Evolutionary conservation across 345 rosid species (phyloP), one percentile per base, ranked within the genome.

Genomic region (Salix dunnii): DNA sequence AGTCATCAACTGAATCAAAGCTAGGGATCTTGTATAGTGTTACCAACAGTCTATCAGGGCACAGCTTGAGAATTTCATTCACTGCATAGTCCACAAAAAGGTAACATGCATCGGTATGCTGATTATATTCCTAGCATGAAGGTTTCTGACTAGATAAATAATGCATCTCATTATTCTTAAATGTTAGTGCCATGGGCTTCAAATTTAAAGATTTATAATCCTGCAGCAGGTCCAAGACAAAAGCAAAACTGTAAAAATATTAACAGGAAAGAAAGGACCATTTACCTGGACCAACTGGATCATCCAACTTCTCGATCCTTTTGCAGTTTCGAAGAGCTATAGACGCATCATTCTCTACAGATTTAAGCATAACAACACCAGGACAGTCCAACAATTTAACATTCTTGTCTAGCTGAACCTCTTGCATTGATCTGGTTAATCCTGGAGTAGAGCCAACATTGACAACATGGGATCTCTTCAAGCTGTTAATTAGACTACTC

Each of bases 371-470:
- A 72, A 93, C 99, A 81, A 96, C 97, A 70, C 99, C 99, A 76
- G 98, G 99, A 79, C 98, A 96, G 81, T 96, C 99, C 82, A 96
- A 74, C 80, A 93, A 83, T 78, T 93, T 96, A 61, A 96, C 92
- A 85, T 92, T 91, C 83, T 88, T 91, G 89, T 93, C 99, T 72
- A 93, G 79, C 73, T 93, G 98, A 84, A 96, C 97, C 86, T 96
- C 98, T 86, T 93, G 99, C 90, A 96, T 83, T 53, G 98, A 89
- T 82, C 91, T 93, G 7, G 97, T 96, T 71, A 96, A 81, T 27
- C 99, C 99, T 51, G 99, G 98, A 67, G 99, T 93, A 63, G 97
- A 90, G 60, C 99, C 99, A 60, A 90, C 99, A 84, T 93, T 91
- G 73, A 84, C 99, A 70, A 92, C 99, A 74, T 91, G 98, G 62